These are phyloP conservation scores for Trypanosoma avium DNA, from an alignment of 208 protist species.

Conservation along the genomic window DNA sequence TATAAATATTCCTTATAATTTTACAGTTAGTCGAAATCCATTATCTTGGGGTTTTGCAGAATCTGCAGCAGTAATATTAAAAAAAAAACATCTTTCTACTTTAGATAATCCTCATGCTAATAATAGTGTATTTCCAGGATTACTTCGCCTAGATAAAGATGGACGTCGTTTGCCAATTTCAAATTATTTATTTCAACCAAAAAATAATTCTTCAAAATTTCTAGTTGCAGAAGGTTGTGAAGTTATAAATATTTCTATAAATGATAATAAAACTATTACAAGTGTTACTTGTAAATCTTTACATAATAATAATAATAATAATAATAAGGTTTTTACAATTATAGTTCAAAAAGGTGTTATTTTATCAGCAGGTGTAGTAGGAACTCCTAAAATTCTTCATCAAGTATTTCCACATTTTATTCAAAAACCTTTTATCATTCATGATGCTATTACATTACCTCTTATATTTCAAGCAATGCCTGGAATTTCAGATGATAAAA, in stretches of 20 bases:
- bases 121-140: slow-evolving; percentile 33
- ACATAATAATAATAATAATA: no score
- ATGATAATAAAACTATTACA: slow-evolving; percentile 22
- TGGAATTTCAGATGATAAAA: slow-evolving; percentile 47
- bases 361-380: slow-evolving; percentile 48
- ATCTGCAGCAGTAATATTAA: slow-evolving; percentile 16
- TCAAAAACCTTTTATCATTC: slow-evolving; percentile 19
- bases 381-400: slow-evolving; percentile 51
- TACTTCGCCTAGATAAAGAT: slow-evolving; percentile 59
- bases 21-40: slow-evolving; percentile 40
- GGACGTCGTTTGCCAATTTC: slow-evolving; percentile 51
- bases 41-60: slow-evolving; percentile 75
- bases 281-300: neutral
- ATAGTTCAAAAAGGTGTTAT: slow-evolving; percentile 45
- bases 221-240: slow-evolving; percentile 12
- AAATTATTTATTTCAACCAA: slow-evolving; percentile 29
- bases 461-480: slow-evolving; percentile 23
- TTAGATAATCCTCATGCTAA: slow-evolving; percentile 14
- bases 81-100: slow-evolving; percentile 26
- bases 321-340: slow-evolving; percentile 3
- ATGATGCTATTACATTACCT: slow-evolving; percentile 62
- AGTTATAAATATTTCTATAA: slow-evolving; percentile 4
- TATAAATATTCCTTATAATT: slow-evolving; percentile 26
- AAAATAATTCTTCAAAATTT: neutral
- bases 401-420: slow-evolving; percentile 19